Conservation (phyloP, 257 asterid species). For the Cinchona pubescens region DNA sequence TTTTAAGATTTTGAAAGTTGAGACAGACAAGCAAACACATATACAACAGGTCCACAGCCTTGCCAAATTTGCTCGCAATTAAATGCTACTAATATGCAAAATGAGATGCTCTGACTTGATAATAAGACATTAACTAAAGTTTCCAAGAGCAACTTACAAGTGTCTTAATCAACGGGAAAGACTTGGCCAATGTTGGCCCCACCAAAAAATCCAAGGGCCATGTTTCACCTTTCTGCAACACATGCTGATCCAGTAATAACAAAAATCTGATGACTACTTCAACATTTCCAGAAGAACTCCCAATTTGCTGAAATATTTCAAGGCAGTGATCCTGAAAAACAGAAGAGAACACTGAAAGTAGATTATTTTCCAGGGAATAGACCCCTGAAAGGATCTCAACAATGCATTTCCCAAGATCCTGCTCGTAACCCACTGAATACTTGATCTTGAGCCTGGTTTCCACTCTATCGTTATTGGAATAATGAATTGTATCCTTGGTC, state of each 20-base stretch:
- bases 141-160: conserved; percentile 51
- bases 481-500: conserved; percentile 36
- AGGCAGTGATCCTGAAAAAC: conserved; percentile 64
- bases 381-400: conserved; percentile 68
- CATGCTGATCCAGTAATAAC: conserved; percentile 56
- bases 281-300: conserved; percentile 43
- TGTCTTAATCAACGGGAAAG: conserved; percentile 52
- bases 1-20: not conserved
- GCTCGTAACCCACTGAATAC: conserved; percentile 47
- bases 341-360: conserved; percentile 54
- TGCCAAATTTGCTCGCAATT: not conserved
- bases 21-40: not conserved
- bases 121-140: not conserved
- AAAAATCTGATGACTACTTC: conserved; percentile 55
- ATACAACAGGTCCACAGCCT: not conserved
- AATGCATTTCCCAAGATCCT: conserved; percentile 79
- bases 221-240: conserved; percentile 66
- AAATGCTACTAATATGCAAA: not conserved
- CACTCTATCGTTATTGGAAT: conserved; percentile 47
- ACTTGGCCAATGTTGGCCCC: conserved; percentile 63
- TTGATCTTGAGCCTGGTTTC: conserved; percentile 46
- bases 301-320: conserved; percentile 51
- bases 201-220: conserved; percentile 81
- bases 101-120: not conserved
- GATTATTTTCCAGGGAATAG: conserved; percentile 42